Conservation (phyloP, 2,329 filamentous ascomycete species). For the Venturiaceae sp. region DNA sequence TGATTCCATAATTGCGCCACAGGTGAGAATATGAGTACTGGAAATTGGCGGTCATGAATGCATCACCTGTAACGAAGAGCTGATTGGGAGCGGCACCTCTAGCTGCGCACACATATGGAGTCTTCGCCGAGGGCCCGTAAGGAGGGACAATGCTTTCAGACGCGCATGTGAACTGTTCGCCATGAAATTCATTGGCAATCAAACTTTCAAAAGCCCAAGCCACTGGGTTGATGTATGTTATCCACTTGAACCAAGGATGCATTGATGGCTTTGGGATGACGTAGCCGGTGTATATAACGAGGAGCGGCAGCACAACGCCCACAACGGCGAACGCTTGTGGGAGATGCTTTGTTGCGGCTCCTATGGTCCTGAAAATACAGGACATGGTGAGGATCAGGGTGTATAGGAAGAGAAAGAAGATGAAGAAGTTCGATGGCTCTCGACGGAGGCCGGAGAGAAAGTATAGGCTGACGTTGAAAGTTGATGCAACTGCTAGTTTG, state of each 20-base stretch:
- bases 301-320: slow-evolving; percentile 16
- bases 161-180: slow-evolving; percentile 44
- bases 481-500: slow-evolving; percentile 30
- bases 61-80: slow-evolving; percentile 48
- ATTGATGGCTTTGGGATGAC: slow-evolving; percentile 21
- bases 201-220: slow-evolving; percentile 20
- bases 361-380: slow-evolving; percentile 35
- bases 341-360: slow-evolving; percentile 11
- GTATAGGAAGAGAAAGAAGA: slow-evolving; percentile 34
- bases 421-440: slow-evolving; percentile 37
- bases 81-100: slow-evolving; percentile 46
- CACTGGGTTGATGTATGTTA: slow-evolving; percentile 12
- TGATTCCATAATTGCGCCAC: slow-evolving; percentile 32
- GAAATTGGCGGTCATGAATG: slow-evolving; percentile 48
- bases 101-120: slow-evolving; percentile 24
- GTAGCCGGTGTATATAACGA: slow-evolving; percentile 23
- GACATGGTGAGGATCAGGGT: slow-evolving; percentile 33
- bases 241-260: slow-evolving; percentile 13
- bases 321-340: slow-evolving; percentile 22
- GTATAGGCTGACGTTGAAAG: slow-evolving; percentile 37
- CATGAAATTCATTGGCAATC: slow-evolving; percentile 48
- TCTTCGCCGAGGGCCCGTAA: slow-evolving; percentile 10
- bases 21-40: slow-evolving; percentile 47
- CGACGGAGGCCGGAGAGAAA: slow-evolving; percentile 40
- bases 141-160: slow-evolving; percentile 17